These are phyloP conservation scores for Pichia californica DNA, from an alignment of 805 yeast genomes.

Conservation along the genomic window DNA sequence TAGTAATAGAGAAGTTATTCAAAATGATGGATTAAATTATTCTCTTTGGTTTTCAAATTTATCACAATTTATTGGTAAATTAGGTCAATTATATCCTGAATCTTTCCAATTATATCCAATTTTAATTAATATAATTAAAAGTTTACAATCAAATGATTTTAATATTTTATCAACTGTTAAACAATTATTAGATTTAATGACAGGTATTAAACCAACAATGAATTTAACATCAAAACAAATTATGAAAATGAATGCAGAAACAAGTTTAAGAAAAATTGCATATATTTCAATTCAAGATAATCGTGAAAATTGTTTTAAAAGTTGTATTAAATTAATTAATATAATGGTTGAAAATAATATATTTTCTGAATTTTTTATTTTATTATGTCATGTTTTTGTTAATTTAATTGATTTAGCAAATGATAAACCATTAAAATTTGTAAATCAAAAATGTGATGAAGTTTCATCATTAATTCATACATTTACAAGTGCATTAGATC, in stretches of 20 bases:
- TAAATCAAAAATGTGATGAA: constrained; percentile 70
- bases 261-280: constrained; percentile 47
- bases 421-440: constrained; percentile 54
- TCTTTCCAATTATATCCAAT: constrained; percentile 58
- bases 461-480: constrained; percentile 60
- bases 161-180: constrained; percentile 58
- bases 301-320: constrained; percentile 39
- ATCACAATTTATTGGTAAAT: constrained; percentile 69
- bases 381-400: constrained; percentile 46
- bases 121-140: constrained; percentile 51
- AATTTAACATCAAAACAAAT: constrained; percentile 65
- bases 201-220: constrained; percentile 67
- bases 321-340: constrained; percentile 47
- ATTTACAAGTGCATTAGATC: constrained; percentile 50
- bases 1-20: constrained; percentile 58
- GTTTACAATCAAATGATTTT: constrained; percentile 52
- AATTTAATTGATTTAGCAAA: constrained; percentile 29
- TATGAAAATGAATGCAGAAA: constrained; percentile 57
- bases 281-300: constrained; percentile 53
- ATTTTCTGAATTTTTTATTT: constrained; percentile 58
- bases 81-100: constrained; percentile 47
- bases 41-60: constrained; percentile 83
- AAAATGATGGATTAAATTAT: constrained; percentile 74
- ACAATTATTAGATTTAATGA: constrained; percentile 64
- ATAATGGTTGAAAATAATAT: constrained; percentile 38